Evolutionary conservation across 2,329 filamentous ascomycete species (phyloP), one percentile per base, ranked within the genome.

Genomic region (Apiospora pterosperma): DNA sequence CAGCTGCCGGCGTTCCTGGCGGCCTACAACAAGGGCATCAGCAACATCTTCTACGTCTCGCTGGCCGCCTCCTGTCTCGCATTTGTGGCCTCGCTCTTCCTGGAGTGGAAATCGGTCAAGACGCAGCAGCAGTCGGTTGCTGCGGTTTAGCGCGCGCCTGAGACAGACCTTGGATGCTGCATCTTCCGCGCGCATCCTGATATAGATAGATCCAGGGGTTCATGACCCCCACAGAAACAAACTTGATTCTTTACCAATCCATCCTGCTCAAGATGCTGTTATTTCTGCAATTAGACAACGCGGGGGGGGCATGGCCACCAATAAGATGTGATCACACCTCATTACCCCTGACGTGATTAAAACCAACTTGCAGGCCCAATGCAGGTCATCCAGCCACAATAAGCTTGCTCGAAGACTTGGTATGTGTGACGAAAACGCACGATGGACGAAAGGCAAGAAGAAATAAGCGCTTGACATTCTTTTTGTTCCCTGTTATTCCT

Each of bases 41-140:
- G 14, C 10, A 38, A 39, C n/a, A n/a, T 60, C 36, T 60, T 60
- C 11, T 60, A 39, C 23, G 34, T 36, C 58, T 34, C 58, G 36
- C 21, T 60, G 36, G 58, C 58, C 6, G n/a, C 36, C 2, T 23
- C 34, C 16, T 16, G 21, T 11, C 34, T 39, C 34, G 58, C 19
- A 21, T 60, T 60, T 11, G 36, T 60, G 34, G 58, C 58, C 7
- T 36, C 58, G 34, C 34, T 39, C 11, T 36, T 36, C 6, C 1
- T 60, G 58, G 58, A 60, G 34, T 38, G 58, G 58, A 60, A 39
- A 25, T 60, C 58, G 36, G 36, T 60, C n/a, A 60, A 60, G 58
- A 12, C 11, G n/a, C n/a, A 38, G 34, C 58, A 59, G 36, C 19
- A 39, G 58, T 5, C 48, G 28, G 48, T 55, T 11, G 48, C 19